A percentile compares a stretch with the other conserved stretches of the same genome.
phyloP scores from a whole-genome alignment of 148 eudicot species.

The Nepenthes gracilis region DNA sequence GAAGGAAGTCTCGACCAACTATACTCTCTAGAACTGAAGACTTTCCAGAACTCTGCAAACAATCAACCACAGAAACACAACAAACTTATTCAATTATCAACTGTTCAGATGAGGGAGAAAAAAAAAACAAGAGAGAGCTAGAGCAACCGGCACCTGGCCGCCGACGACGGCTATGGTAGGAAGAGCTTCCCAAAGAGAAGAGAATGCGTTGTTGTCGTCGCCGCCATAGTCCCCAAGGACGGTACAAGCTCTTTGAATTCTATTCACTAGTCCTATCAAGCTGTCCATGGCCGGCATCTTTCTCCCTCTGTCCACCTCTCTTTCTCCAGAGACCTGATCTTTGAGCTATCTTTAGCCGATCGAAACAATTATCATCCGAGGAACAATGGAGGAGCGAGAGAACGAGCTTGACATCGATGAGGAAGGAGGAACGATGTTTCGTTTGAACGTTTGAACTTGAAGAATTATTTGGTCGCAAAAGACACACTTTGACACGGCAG shows the following conservation, averaged over 20 bases:
- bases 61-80: neutral
- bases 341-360: too few species aligned
- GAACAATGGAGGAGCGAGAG: too few species aligned
- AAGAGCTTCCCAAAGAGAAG: slow-evolving; percentile 67
- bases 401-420: too few species aligned
- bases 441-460: too few species aligned
- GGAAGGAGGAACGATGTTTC: too few species aligned
- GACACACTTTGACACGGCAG: too few species aligned
- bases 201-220: slow-evolving; percentile 27
- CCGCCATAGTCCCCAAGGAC: slow-evolving; percentile 60
- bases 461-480: too few species aligned
- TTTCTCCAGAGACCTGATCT: too few species aligned
- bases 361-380: too few species aligned
- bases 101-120: neutral
- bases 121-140: neutral
- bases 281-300: slow-evolving; percentile 55
- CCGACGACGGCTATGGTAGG: slow-evolving; percentile 74
- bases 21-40: slow-evolving; percentile 94
- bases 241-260: slow-evolving; percentile 58
- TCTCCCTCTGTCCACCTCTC: neutral
- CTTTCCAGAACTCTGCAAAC: slow-evolving; percentile 82
- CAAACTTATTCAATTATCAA: neutral
- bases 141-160: slow-evolving; percentile 34
- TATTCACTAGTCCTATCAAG: slow-evolving; percentile 49
- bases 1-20: slow-evolving; percentile 93